Percentiles rank a stretch among this genome's conserved stretches.
phyloP scores from a whole-genome alignment of 176 grass and related monocot species.

The Calamus simplicifolius region DNA sequence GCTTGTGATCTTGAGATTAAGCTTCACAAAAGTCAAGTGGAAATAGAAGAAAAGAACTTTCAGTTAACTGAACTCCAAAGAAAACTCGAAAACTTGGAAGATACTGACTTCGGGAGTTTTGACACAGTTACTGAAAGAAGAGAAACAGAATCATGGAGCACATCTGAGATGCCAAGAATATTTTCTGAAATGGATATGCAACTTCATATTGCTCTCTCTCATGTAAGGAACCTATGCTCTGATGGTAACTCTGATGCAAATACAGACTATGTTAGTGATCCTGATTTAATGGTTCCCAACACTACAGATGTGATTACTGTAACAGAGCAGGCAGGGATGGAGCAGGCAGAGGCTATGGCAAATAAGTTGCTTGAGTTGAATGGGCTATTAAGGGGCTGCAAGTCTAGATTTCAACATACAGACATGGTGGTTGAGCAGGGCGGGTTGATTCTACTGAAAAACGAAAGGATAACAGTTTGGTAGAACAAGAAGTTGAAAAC shows the following conservation, averaged over 20 bases:
- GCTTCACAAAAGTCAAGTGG: constrained; percentile 36
- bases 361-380: background rate
- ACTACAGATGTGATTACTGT: background rate
- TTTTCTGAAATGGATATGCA: background rate
- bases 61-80: constrained; percentile 49
- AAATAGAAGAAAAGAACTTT: constrained; percentile 37
- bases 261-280: background rate
- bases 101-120: constrained; percentile 14
- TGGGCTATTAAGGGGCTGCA: background rate
- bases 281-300: background rate
- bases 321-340: background rate
- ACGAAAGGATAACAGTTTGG: too few relatives aligned
- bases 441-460: too few relatives aligned
- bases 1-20: constrained; percentile 44
- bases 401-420: too few relatives aligned
- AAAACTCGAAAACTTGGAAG: constrained; percentile 18
- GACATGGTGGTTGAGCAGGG: too few relatives aligned
- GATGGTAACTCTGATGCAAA: background rate
- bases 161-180: background rate
- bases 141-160: background rate
- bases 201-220: constrained; percentile 1
- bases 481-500: background rate
- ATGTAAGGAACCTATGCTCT: background rate
- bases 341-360: background rate
- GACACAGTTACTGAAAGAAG: constrained; percentile 1